Evolutionary conservation across 108 stramenopile species (phyloP).

Genomic region (Aureococcus anophagefferens): DNA sequence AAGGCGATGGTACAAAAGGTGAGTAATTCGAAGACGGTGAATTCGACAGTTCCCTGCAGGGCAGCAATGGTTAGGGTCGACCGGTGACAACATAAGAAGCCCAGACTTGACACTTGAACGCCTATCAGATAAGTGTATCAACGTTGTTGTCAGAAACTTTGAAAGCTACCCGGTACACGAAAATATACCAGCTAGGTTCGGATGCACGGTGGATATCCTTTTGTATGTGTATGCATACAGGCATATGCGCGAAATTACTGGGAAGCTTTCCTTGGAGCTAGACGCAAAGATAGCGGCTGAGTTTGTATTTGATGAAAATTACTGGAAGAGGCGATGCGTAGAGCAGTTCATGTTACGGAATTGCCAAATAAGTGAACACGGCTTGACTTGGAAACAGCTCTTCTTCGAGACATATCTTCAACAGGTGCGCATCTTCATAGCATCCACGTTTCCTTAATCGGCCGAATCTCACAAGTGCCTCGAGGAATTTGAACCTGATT

Average conservation of each 20-base stretch:
- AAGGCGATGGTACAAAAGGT: too few relatives aligned
- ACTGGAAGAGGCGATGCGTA: slow-evolving; percentile 47
- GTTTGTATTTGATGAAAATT: slow-evolving; percentile 48
- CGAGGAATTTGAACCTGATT: background rate
- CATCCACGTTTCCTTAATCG: background rate
- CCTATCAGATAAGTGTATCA: slow-evolving; percentile 2
- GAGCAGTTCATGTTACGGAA: slow-evolving; percentile 29
- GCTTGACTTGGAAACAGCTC: slow-evolving; percentile 57
- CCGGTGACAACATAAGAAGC: too few relatives aligned
- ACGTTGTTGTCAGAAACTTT: slow-evolving; percentile 8
- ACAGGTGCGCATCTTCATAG: slow-evolving; percentile 3
- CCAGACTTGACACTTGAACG: too few relatives aligned
- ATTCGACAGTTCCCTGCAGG: too few relatives aligned
- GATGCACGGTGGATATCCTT: too few relatives aligned
- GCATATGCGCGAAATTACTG: slow-evolving; percentile 11
- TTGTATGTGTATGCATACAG: background rate
- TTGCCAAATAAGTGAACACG: slow-evolving; percentile 46
- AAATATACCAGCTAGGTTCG: background rate
- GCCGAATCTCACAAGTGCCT: background rate
- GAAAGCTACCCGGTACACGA: slow-evolving; percentile 1
- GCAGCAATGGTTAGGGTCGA: too few relatives aligned
- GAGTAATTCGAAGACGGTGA: too few relatives aligned
- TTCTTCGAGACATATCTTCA: slow-evolving; percentile 38
- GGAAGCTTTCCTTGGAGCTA: slow-evolving; percentile 6
- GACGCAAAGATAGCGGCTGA: slow-evolving; percentile 24